Base-by-base conservation (phyloP, 306 rosid genomes). In the Cucurbita maxima region DNA sequence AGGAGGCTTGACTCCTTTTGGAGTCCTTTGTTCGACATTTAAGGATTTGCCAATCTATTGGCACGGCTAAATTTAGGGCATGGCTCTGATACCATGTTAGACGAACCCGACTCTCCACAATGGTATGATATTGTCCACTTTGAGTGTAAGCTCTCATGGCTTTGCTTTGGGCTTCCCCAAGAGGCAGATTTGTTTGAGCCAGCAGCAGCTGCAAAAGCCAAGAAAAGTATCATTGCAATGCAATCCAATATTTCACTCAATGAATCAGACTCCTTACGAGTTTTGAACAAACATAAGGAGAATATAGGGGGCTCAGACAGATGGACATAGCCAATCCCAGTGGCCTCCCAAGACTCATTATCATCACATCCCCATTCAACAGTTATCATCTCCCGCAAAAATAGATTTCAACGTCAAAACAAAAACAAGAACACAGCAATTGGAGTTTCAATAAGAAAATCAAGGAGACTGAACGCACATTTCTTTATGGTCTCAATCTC, bases 401-500 rank as follows among this genome's bases (percentile, higher is more conserved):
- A 25, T 4, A 45, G 54, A 45, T 14, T 7, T 8, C 22, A 30
- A 37, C 36, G 14, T 9, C 16, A 36, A 71, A 54, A 36, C 76
- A 54, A 40, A 5, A 54, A 10, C 61, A 53, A 72, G 7, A 74
- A 54, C 6, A 56, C 5, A 44, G 20, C 13, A 20, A 54, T 41
- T 18, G 36, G 25, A 41, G 2, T 8, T 51, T 37, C 6, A 5
- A 34, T 2, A 16, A 15, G 64, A 55, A 38, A 41, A 57, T 0
- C 8, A 13, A 72, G 22, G 30, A 15, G 37, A 43, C 1, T 3
- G 53, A 10, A 4, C 51, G 8, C 58, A 87, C 98, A 75, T 81
- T 93, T 93, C 72, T 83, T 93, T 25, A 93, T 4, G 79, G 97
- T 86, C 36, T 93, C 94, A 75, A 93, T 85, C 40, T 90, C 96